These are phyloP conservation scores for Umbelopsis sp. DNA, from an alignment of 192 early-diverging fungal species.

Conservation along the genomic window DNA sequence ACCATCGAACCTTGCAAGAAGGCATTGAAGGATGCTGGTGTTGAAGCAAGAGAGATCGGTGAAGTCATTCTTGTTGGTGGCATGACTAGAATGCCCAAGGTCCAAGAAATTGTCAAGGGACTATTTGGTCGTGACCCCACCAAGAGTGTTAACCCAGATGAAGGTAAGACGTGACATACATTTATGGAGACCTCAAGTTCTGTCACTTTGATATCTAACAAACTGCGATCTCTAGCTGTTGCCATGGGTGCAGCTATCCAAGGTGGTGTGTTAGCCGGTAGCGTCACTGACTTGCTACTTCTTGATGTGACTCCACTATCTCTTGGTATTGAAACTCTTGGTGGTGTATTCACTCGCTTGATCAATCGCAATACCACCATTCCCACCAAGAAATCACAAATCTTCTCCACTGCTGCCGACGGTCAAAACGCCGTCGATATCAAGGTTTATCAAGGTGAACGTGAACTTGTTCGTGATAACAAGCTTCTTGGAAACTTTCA, in stretches of 20 bases:
- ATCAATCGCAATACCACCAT: constrained; percentile 97
- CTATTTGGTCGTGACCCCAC: constrained; percentile 88
- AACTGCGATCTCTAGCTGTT: constrained; percentile 54
- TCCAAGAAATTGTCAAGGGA: constrained; percentile 83
- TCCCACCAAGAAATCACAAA: constrained; percentile 95
- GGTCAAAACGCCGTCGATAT: constrained; percentile 94
- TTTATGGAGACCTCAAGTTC: background rate
- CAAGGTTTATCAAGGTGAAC: constrained; percentile 97
- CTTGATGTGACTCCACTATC: constrained; percentile 96
- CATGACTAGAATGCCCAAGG: constrained; percentile 96
- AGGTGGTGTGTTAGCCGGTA: constrained; percentile 91
- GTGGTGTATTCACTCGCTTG: constrained; percentile 92
- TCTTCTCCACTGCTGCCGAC: constrained; percentile 97
- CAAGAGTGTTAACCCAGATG: constrained; percentile 96
- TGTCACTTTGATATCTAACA: background rate
- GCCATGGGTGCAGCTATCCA: constrained; percentile 96
- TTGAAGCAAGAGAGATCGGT: constrained; percentile 73
- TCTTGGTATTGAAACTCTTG: constrained; percentile 95
- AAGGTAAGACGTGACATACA: constrained; percentile 29
- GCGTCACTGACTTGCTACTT: constrained; percentile 90
- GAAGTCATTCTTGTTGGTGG: constrained; percentile 97
- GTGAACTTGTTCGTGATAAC: constrained; percentile 93
- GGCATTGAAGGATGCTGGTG: constrained; percentile 85
- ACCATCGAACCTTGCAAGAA: constrained; percentile 89
- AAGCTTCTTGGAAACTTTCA: constrained; percentile 98